Evolutionary conservation across 2,329 filamentous ascomycete species (phyloP).

Genomic region (Shiraia sp.): DNA sequence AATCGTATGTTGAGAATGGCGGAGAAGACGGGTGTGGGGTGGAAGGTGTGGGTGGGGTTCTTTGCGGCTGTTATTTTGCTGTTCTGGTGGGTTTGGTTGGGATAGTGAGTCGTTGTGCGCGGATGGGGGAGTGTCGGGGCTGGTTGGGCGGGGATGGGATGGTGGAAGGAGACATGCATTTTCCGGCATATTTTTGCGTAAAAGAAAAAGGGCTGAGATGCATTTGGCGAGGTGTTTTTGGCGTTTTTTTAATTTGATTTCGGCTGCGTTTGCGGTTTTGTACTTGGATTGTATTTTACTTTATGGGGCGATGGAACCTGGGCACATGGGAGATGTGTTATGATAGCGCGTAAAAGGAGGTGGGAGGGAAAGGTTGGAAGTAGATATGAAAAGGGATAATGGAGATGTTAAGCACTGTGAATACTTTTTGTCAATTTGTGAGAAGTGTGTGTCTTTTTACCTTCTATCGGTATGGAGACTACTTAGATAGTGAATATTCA

Average conservation of each 20-base stretch:
- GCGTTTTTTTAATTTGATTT: not conserved
- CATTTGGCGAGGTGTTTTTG: slow-evolving; percentile 3
- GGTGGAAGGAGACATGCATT: not conserved
- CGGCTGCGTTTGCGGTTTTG: not conserved
- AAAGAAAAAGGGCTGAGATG: not conserved
- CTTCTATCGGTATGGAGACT: too few species aligned
- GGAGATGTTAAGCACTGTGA: too few species aligned
- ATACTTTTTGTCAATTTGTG: too few species aligned
- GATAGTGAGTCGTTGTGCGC: not conserved
- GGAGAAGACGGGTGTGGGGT: slow-evolving; percentile 88
- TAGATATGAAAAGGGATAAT: too few species aligned
- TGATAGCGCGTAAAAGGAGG: too few species aligned
- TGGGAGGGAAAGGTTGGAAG: too few species aligned
- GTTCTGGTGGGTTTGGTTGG: slow-evolving; percentile 90
- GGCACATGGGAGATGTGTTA: too few species aligned
- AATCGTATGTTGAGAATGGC: slow-evolving; percentile 97
- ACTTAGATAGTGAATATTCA: too few species aligned
- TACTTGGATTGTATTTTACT: too few species aligned
- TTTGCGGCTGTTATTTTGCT: slow-evolving; percentile 80
- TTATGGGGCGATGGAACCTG: too few species aligned
- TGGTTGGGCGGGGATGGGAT: not conserved
- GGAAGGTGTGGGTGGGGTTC: slow-evolving; percentile 91
- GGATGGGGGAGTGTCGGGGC: not conserved
- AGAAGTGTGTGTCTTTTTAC: too few species aligned
- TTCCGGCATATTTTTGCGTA: not conserved